These are phyloP conservation scores for Proliferodiscus dingleyae DNA, from an alignment of 2,329 filamentous ascomycete genomes.

Conservation along the genomic window DNA sequence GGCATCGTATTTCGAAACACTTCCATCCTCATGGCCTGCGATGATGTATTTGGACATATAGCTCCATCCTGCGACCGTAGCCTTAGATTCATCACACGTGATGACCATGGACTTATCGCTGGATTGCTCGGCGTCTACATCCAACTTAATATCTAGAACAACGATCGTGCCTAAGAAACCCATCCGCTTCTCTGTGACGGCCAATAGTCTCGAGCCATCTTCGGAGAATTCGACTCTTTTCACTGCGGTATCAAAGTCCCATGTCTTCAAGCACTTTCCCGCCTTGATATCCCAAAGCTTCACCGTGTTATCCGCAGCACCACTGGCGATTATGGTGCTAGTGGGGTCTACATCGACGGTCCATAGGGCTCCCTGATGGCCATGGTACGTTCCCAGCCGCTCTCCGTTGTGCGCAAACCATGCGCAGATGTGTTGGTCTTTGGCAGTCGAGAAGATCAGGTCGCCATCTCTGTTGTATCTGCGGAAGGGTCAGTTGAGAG, in stretches of 20 bases:
- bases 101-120: slow-evolving; percentile 82
- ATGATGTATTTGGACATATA: slow-evolving; percentile 95
- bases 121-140: slow-evolving; percentile 76
- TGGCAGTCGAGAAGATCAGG: slow-evolving; percentile 89
- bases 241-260: slow-evolving; percentile 95
- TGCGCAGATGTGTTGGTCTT: slow-evolving; percentile 94
- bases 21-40: slow-evolving; percentile 94
- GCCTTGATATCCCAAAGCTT: slow-evolving; percentile 94
- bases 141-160: slow-evolving; percentile 82
- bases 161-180: slow-evolving; percentile 92
- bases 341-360: slow-evolving; percentile 95
- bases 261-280: slow-evolving; percentile 89
- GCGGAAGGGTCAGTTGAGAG: slow-evolving; percentile 17
- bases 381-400: slow-evolving; percentile 91
- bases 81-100: slow-evolving; percentile 92
- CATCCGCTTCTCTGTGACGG: slow-evolving; percentile 98
- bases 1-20: slow-evolving; percentile 82
- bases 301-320: slow-evolving; percentile 97
- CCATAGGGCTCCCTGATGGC: slow-evolving; percentile 97
- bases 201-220: slow-evolving; percentile 83
- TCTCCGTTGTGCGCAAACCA: slow-evolving; percentile 99
- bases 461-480: slow-evolving; percentile 94
- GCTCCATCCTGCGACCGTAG: slow-evolving; percentile 95
- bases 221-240: slow-evolving; percentile 98
- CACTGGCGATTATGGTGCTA: slow-evolving; percentile 85